phyloP scores from a whole-genome alignment of 148 eudicot species.

The Dianthus caryophyllus region DNA sequence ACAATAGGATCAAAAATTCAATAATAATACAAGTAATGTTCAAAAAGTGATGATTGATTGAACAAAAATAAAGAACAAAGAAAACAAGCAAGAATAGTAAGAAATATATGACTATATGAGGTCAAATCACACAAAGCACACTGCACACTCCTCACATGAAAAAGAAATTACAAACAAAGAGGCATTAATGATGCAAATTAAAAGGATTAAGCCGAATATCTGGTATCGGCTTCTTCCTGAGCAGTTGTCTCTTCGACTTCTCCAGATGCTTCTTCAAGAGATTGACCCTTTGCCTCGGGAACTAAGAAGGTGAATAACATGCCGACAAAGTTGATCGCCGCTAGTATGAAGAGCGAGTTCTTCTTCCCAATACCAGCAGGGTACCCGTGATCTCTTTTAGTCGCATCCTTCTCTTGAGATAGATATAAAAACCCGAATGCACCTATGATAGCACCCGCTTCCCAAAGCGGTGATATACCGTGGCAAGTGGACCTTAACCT shows the following conservation, averaged over 20 bases:
- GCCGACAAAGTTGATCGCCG: slow-evolving; percentile 43
- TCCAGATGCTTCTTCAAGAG: slow-evolving; percentile 54
- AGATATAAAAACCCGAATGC: slow-evolving; percentile 66
- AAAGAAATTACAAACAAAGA: too few relatives aligned
- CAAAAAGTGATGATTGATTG: too few relatives aligned
- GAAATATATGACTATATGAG: too few relatives aligned
- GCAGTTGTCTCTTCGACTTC: slow-evolving; percentile 39
- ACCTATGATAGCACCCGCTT: slow-evolving; percentile 72
- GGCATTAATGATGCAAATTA: background rate
- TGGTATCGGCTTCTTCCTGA: background rate
- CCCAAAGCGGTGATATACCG: slow-evolving; percentile 72
- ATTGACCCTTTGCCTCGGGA: slow-evolving; percentile 70
- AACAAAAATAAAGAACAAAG: too few relatives aligned
- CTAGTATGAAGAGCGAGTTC: slow-evolving; percentile 52
- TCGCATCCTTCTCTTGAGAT: slow-evolving; percentile 34
- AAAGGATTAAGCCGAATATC: too few relatives aligned
- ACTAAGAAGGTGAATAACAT: slow-evolving; percentile 57
- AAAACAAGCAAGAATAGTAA: too few relatives aligned
- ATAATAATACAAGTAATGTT: too few relatives aligned
- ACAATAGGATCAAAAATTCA: too few relatives aligned
- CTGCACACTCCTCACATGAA: too few relatives aligned
- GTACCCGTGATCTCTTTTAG: slow-evolving; percentile 45
- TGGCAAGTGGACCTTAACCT: slow-evolving; percentile 77
- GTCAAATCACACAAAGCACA: too few relatives aligned
- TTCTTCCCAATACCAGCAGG: slow-evolving; percentile 59